Conservation (phyloP, 208 protist genomes). For the Leishmania turanica region DNA sequence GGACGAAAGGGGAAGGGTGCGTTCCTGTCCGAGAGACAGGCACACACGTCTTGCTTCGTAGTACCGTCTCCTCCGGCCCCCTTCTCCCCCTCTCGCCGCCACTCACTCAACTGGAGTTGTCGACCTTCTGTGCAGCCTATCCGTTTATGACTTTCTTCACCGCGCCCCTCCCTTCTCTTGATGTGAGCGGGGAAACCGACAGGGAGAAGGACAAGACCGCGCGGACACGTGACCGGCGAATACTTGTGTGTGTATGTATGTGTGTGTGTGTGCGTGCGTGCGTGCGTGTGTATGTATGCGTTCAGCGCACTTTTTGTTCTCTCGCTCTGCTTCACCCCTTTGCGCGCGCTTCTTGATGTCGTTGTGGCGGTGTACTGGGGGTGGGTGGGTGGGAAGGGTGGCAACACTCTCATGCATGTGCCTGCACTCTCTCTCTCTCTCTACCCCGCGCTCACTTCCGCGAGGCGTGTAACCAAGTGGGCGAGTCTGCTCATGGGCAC, state of each 20-base stretch:
- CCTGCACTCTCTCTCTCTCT: not conserved
- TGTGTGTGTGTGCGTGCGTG: not conserved
- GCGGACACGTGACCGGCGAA: not conserved
- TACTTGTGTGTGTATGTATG: not conserved
- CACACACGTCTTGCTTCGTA: not conserved
- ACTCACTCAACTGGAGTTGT: not conserved
- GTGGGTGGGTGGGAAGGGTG: too few species aligned
- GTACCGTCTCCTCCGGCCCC: not conserved
- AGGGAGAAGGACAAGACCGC: not conserved
- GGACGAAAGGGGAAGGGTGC: not conserved
- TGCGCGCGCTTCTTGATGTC: not conserved
- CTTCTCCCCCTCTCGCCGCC: not conserved
- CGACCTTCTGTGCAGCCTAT: not conserved
- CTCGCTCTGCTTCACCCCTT: not conserved
- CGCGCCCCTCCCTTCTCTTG: not conserved
- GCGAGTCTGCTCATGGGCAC: not conserved
- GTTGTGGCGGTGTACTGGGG: not conserved
- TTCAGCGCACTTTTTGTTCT: not conserved
- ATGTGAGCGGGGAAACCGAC: not conserved
- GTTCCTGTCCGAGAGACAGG: not conserved
- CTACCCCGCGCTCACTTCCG: not conserved
- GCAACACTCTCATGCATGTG: not conserved
- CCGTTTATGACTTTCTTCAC: not conserved
- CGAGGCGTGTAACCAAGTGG: not conserved
- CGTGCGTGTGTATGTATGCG: not conserved